These are phyloP conservation scores for Pseudocercospora fijiensis DNA, from an alignment of 2,329 filamentous ascomycete genomes.

Conservation along the genomic window DNA sequence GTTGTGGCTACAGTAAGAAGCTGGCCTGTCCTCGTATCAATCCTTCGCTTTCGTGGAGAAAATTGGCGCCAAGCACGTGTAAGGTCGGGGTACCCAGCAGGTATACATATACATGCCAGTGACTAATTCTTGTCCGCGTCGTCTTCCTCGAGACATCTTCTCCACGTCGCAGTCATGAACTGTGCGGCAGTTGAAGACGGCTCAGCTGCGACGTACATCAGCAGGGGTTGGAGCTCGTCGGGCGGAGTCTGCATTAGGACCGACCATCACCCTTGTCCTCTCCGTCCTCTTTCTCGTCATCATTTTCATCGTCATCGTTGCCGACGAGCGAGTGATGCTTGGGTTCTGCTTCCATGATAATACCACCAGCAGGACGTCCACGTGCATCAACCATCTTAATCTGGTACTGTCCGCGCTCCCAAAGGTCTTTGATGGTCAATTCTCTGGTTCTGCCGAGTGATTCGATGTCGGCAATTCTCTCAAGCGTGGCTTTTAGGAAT, in stretches of 20 bases:
- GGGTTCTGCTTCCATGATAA: constrained; percentile 48
- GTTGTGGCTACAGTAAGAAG: background rate
- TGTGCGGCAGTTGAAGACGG: background rate
- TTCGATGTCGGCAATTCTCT: constrained; percentile 90
- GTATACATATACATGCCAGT: background rate
- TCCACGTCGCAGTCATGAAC: background rate
- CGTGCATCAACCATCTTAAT: constrained; percentile 54
- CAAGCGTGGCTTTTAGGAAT: constrained; percentile 76
- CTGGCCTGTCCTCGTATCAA: background rate
- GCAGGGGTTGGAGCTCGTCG: background rate
- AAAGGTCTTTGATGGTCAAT: constrained; percentile 90
- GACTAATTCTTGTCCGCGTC: background rate
- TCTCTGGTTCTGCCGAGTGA: constrained; percentile 90
- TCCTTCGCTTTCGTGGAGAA: background rate
- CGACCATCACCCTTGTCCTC: constrained; percentile 2
- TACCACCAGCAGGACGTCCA: constrained; percentile 48
- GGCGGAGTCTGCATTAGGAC: background rate
- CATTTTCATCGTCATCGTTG: constrained; percentile 30
- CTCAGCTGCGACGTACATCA: background rate
- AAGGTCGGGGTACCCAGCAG: background rate
- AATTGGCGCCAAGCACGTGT: background rate
- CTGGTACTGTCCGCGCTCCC: constrained; percentile 77
- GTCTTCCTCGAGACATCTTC: background rate
- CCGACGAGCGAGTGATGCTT: constrained; percentile 16
- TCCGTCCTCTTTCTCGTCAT: constrained; percentile 22